phyloP scores from a whole-genome alignment of 495 filamentous ascomycete genomes.

The Penicillium lagena region DNA sequence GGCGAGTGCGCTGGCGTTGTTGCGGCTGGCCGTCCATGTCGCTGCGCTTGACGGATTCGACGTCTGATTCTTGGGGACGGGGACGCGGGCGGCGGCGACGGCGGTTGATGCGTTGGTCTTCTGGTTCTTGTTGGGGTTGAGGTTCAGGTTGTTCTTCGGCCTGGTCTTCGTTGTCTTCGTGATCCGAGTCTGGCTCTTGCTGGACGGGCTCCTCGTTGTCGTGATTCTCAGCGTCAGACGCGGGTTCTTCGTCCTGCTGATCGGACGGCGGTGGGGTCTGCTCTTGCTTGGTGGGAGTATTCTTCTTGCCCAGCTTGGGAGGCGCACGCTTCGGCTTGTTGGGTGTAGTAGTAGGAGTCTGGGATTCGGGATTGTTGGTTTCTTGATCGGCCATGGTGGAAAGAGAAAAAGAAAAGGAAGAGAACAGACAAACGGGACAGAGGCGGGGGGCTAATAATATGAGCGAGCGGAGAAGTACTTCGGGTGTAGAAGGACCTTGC shows the following conservation, averaged over 20 bases:
- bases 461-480: slow-evolving; percentile 18
- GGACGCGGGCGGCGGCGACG: slow-evolving; percentile 25
- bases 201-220: background rate
- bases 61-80: slow-evolving; percentile 27
- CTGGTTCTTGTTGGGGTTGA: slow-evolving; percentile 10
- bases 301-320: slow-evolving; percentile 28
- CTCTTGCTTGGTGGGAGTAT: slow-evolving; percentile 25
- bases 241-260: slow-evolving; percentile 7
- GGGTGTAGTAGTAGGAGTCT: slow-evolving; percentile 13
- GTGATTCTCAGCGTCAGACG: background rate
- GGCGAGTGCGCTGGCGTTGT: slow-evolving; percentile 33
- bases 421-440: slow-evolving; percentile 13
- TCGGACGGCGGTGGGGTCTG: slow-evolving; percentile 25
- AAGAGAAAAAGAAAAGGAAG: slow-evolving; percentile 11
- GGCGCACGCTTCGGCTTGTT: slow-evolving; percentile 24
- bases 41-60: slow-evolving; percentile 27
- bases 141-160: slow-evolving; percentile 8
- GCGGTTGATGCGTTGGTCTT: slow-evolving; percentile 14
- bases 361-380: slow-evolving; percentile 17
- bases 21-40: slow-evolving; percentile 33
- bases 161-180: slow-evolving; percentile 10
- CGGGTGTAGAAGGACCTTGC: slow-evolving; percentile 7
- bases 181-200: slow-evolving; percentile 6
- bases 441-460: slow-evolving; percentile 14
- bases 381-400: slow-evolving; percentile 36